Base-by-base conservation (phyloP, 2,329 filamentous ascomycete species). In the Magnaporthales sp. region DNA sequence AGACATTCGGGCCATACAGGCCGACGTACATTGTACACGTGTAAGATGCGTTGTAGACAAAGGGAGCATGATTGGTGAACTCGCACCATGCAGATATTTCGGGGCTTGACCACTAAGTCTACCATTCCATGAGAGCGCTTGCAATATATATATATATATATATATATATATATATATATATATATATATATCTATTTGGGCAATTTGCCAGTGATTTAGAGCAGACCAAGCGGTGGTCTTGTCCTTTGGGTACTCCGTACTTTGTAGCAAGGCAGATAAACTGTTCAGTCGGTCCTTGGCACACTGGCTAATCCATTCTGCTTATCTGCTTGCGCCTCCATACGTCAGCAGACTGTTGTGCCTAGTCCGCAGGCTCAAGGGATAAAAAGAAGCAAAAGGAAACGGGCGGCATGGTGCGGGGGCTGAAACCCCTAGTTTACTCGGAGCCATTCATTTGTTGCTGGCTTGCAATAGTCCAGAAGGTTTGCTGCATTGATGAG, bases 401-500 rank as follows among this genome's bases (percentile, higher is more conserved):
- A 26, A 22, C 11, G 54, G 54, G n/a, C 54, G 54, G 51, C 24
- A 24, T 58, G 22, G n/a, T 58, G 54, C n/a, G 9, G n/a, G 54
- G 54, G 38, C 38, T 46, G 38, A 46, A 46, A 46, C 15, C 38
- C 15, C 15, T 46, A 13, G 38, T 46, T 46, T n/a, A 46, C 38
- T 15, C 24, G 54, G 54, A 26, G n/a, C 24, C 24, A 24, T 58
- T 58, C 24, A 24, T 58, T 58, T 22, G n/a, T 58, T 26, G n/a
- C 24, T 58, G 54, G 54, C 24, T 26, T 58, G n/a, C 54, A 22
- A 24, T 58, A 24, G n/a, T 26, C 22, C 24, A 22, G 54, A 22
- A 22, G 54, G 54, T 22, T 60, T 31, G 60, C 70, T 79, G 79
- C 78, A 79, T 68, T 75, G 78, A 75, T 80, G 78, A 72, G 79